phyloP scores from a whole-genome alignment of 306 rosid species.

The Vigna angularis region DNA sequence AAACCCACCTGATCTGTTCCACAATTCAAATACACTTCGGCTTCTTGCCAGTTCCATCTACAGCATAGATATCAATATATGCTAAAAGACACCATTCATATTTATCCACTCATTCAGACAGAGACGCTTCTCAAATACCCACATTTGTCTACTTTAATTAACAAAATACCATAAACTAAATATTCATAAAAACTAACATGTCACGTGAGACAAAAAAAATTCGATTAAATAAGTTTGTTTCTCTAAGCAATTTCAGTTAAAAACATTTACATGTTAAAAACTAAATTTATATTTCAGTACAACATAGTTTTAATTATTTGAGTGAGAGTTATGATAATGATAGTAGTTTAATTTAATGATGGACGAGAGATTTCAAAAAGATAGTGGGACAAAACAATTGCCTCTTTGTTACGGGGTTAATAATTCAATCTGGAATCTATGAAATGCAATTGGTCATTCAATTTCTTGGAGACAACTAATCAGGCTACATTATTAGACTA shows the following conservation, averaged over 20 bases:
- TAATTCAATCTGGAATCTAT: neutral
- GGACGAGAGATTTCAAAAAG: neutral
- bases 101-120: neutral
- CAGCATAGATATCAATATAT: neutral
- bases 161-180: neutral
- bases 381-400: neutral
- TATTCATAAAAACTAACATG: too few species aligned
- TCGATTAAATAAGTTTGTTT: too few species aligned
- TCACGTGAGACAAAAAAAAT: too few species aligned
- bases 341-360: neutral
- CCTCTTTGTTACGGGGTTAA: neutral
- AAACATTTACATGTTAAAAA: too few species aligned
- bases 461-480: neutral
- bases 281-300: too few species aligned
- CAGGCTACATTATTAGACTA: neutral
- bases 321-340: neutral
- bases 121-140: too few species aligned
- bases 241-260: too few species aligned
- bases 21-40: neutral
- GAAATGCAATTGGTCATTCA: neutral
- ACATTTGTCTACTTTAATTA: neutral
- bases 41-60: neutral
- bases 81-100: neutral
- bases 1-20: neutral
- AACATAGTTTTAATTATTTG: too few species aligned